Evolutionary conservation across 148 eudicot species (phyloP), one percentile per base, ranked within the genome.

Genomic region (Euryodendron excelsum): DNA sequence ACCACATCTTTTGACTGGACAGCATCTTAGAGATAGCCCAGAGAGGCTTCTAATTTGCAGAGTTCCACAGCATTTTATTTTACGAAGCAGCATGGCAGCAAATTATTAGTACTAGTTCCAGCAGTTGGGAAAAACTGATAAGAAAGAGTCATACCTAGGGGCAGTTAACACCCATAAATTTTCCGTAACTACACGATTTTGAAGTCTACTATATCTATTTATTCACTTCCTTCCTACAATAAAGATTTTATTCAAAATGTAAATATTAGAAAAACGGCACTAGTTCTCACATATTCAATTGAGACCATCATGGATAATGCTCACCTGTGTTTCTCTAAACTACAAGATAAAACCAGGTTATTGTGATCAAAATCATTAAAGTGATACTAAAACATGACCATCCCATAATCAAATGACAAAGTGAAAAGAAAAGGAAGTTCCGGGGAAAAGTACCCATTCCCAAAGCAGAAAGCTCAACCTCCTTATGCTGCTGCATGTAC

Each of bases 381-480:
- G 14, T 34, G 0, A 2, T 10, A n/a, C 65, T 23, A 31, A 13
- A 62, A 21, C 60, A 37, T 18, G 33, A 73, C 23, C 17, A 31
- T 45, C 36, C 37, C 0, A 18, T 12, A 72, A 62, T 53, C 8
- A 3, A 30, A 69, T 69, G 18, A 36, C 1, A 20, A 13, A 0
- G 20, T 18, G 8, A 67, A 41, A 33, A 74, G 20, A 2, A 71
- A 37, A 48, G 27, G 52, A 63, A 48, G 30, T 47, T 30, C 1
- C 17, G 36, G 78, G 69, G n/a, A 55, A 33, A 69, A 72, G 77
- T 89, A 93, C 95, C 95, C 97, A 93, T 91, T 47, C 95, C 97
- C 76, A 93, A 77, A 75, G 93, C 95, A 31, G 95, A 93, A 77
- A 93, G 93, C 85, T 93, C 97, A 36, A 93, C 95, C 80, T 93